Base-by-base conservation (phyloP, 495 filamentous ascomycete genomes). In the Opeltia flavorubescens region DNA sequence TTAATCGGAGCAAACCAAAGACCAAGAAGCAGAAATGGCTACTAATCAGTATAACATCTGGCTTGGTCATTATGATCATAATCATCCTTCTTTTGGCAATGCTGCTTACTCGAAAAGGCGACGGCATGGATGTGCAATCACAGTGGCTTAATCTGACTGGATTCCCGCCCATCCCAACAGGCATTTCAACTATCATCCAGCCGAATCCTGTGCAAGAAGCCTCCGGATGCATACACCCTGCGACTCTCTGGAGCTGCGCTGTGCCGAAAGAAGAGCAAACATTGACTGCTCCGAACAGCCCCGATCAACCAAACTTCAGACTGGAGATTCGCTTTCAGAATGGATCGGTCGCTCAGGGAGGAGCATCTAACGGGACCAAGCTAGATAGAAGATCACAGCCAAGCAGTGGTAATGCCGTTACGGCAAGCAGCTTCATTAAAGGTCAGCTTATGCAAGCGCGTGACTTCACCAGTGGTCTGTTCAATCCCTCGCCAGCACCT, bases 161-260 rank as follows among this genome's bases (percentile, higher is more conserved):
- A 23, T 94, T 83, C 51, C 88, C 88, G 28, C 82, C 88, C 0
- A 85, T 95, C 47, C 84, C 83, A 7, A 88, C 83, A 0, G 88
- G 88, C 1, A 68, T 93, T 44, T 68, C 78, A 25, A 93, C 87
- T 0, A 71, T 95, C 24, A 71, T 78, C 2, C 78, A 76, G 2
- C 73, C 86, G 2, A 71, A 80, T 28, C 66, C 77, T 29, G 66
- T 72, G 1, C 57, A 66, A 1, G 63, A 74, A 11, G 69, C 70
- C 17, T 74, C 76, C 3, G 75, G 70, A 4, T 95, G 88, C 50
- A 75, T 87, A 21, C 62, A 64, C 2, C 81, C 84, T 4, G 57
- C 74, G 0, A 81, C 80, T 0, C 59, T 88, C 34, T 95, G 88
- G 88, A 87, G 78, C 56, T 95, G 88, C 55, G 72, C 76, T 8